These are phyloP conservation scores for Cercospora sojina DNA, from an alignment of 2,329 filamentous ascomycete species.

Conservation along the genomic window DNA sequence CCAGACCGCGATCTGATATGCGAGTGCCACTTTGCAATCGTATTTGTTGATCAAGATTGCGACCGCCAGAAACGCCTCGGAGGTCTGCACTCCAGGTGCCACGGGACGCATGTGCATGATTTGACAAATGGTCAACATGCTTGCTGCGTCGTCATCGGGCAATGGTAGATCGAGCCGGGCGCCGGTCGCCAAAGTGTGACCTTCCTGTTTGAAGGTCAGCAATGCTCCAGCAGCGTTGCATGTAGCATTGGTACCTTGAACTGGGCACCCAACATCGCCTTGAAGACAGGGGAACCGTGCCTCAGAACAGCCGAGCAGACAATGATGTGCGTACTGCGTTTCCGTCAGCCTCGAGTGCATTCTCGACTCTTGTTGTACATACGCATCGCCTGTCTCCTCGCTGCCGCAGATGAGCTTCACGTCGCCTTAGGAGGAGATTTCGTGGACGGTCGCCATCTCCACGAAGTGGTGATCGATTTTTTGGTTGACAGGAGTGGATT, in stretches of 20 bases:
- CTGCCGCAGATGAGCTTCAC: slow-evolving; percentile 9
- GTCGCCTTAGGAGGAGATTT: slow-evolving; percentile 42
- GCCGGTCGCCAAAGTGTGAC: background rate
- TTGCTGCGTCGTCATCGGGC: background rate
- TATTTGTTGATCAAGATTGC: background rate
- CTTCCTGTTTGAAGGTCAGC: background rate
- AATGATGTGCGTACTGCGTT: background rate
- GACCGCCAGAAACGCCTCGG: background rate
- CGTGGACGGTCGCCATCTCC: background rate
- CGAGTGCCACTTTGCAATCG: background rate
- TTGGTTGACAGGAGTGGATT: background rate
- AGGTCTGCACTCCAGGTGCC: background rate
- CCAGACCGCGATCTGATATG: background rate
- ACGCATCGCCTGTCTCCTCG: background rate
- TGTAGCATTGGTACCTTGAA: background rate
- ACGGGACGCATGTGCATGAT: background rate
- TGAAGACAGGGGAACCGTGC: slow-evolving; percentile 19
- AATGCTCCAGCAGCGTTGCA: too few species aligned
- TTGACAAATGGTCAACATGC: background rate
- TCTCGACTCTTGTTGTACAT: background rate
- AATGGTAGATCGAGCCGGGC: background rate
- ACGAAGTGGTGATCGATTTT: background rate
- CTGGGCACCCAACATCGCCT: slow-evolving; percentile 11
- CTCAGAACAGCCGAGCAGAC: slow-evolving; percentile 13
- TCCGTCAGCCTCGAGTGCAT: background rate